phyloP scores from a whole-genome alignment of 345 rosid species.

The Mercurialis annua region DNA sequence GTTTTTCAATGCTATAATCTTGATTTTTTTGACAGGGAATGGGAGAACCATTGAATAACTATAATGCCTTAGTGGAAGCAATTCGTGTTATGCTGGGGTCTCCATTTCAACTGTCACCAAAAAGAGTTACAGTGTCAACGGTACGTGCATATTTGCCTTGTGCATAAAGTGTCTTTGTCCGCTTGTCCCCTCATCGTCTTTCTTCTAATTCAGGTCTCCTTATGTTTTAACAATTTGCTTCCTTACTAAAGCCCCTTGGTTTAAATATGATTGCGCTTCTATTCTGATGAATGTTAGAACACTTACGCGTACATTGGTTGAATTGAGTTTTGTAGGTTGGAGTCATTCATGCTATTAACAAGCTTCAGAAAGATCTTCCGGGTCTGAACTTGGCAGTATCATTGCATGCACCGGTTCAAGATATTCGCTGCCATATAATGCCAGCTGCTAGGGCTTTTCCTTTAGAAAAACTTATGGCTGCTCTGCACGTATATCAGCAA shows the following conservation, averaged over 20 bases:
- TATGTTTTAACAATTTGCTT: background rate
- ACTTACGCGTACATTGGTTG: constrained; percentile 20
- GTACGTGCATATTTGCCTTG: constrained; percentile 36
- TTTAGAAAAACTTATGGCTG: constrained; percentile 79
- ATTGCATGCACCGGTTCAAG: constrained; percentile 96
- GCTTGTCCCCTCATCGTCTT: background rate
- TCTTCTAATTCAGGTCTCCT: background rate
- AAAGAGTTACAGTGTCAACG: constrained; percentile 88
- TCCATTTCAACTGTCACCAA: constrained; percentile 81
- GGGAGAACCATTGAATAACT: constrained; percentile 98
- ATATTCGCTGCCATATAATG: constrained; percentile 92
- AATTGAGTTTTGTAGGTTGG: constrained; percentile 67
- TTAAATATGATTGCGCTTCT: no score
- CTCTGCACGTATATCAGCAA: constrained; percentile 68
- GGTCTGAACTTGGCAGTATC: constrained; percentile 96
- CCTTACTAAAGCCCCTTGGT: background rate
- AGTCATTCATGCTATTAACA: constrained; percentile 83
- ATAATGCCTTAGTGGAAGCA: constrained; percentile 79
- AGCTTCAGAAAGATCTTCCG: constrained; percentile 82
- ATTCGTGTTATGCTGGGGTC: constrained; percentile 63
- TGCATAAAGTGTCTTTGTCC: background rate
- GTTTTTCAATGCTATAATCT: constrained; percentile 11
- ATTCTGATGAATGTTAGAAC: constrained; percentile 11
- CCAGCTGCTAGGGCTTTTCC: constrained; percentile 98
- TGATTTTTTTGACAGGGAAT: constrained; percentile 64